Conservation (phyloP, 495 filamentous ascomycete genomes). For the Talaromyces wortmannii region DNA sequence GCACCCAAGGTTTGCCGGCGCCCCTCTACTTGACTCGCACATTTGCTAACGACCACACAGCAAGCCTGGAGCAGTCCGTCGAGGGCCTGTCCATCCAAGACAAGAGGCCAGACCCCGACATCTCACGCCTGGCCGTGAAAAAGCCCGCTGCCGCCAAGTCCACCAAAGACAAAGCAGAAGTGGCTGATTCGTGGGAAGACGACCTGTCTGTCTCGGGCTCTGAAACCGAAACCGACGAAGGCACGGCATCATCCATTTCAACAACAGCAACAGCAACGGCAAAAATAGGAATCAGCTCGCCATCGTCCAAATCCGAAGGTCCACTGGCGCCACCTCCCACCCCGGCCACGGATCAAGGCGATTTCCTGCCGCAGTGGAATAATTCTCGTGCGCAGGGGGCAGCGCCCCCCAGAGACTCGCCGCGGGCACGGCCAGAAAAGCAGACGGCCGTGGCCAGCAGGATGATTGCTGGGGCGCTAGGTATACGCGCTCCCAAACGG, state of each 20-base stretch:
- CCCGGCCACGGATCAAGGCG: conserved; percentile 38
- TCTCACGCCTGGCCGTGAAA: conserved; percentile 7
- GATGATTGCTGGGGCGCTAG: conserved; percentile 85
- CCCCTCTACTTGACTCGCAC: neutral
- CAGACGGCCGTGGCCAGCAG: conserved; percentile 85
- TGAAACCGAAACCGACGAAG: conserved; percentile 19
- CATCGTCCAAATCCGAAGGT: conserved; percentile 31
- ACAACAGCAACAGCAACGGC: conserved; percentile 3
- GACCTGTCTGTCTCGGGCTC: conserved; percentile 40
- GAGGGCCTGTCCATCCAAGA: conserved; percentile 36
- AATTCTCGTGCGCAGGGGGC: conserved; percentile 10
- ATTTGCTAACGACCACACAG: neutral
- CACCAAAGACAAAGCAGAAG: conserved; percentile 38
- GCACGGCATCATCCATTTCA: neutral
- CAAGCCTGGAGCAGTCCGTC: conserved; percentile 30
- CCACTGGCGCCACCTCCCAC: conserved; percentile 52
- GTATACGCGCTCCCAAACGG: conserved; percentile 68
- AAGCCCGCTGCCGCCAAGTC: conserved; percentile 16
- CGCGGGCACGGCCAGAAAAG: conserved; percentile 65
- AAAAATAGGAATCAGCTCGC: conserved; percentile 12
- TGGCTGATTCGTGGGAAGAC: conserved; percentile 86
- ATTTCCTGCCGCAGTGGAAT: neutral
- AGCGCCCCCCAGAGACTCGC: conserved; percentile 1
- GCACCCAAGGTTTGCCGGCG: neutral
- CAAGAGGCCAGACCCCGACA: conserved; percentile 27